Evolutionary conservation across 2,329 filamentous ascomycete genomes (phyloP).

Genomic region (Penicillium rolfsii): DNA sequence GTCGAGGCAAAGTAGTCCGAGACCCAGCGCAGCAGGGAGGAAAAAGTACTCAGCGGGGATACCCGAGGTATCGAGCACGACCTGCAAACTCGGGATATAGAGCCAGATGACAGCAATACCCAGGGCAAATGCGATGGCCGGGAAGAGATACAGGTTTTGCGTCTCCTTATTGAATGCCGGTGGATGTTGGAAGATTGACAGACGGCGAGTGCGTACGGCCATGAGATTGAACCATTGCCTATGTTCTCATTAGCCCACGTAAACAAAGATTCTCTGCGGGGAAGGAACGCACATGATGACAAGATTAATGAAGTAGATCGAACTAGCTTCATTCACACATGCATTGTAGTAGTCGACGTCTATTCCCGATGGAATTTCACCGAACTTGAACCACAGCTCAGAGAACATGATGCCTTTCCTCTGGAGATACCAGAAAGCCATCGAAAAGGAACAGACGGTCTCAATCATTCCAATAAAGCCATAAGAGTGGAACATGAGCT

Average conservation of each 20-base stretch:
- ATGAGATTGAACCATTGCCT: conserved; percentile 76
- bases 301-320: conserved; percentile 78
- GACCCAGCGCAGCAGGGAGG: conserved; percentile 71
- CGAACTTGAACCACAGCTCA: conserved; percentile 70
- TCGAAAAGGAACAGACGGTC: conserved; percentile 63
- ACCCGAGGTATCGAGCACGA: conserved; percentile 60
- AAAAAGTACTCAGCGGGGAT: conserved; percentile 78
- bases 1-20: conserved; percentile 66
- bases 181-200: conserved; percentile 73
- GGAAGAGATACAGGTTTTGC: conserved; percentile 70
- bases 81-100: conserved; percentile 69
- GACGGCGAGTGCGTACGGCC: conserved; percentile 66
- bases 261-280: not conserved
- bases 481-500: conserved; percentile 73
- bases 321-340: conserved; percentile 66
- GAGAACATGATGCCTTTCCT: conserved; percentile 65
- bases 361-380: conserved; percentile 54
- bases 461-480: conserved; percentile 69
- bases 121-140: conserved; percentile 70
- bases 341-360: conserved; percentile 58
- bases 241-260: conserved; percentile 12
- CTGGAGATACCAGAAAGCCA: conserved; percentile 68
- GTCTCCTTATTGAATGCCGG: conserved; percentile 67
- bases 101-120: conserved; percentile 70
- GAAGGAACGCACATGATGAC: conserved; percentile 69